A percentile compares a stretch with the other conserved stretches of the same genome.
Evolutionary conservation across 805 yeast genomes (phyloP).

Genomic region (Yamadazyma paraphyllophila): DNA sequence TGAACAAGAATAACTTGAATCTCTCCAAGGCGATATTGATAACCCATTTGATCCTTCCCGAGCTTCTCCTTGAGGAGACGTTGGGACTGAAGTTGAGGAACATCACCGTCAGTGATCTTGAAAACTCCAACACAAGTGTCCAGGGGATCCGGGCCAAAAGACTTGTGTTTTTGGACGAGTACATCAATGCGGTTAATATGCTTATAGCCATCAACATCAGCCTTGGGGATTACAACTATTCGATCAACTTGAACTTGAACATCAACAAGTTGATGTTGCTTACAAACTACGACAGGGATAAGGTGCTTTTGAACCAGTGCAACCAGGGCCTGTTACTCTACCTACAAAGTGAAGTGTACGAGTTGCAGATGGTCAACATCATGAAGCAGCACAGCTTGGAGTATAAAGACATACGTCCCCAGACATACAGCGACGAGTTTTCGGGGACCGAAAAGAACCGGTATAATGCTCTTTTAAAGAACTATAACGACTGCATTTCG

Average conservation of each 20-base stretch:
- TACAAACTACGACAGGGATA: conserved; percentile 65
- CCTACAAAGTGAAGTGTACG: conserved; percentile 63
- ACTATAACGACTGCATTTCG: conserved; percentile 20
- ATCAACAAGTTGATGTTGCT: conserved; percentile 72
- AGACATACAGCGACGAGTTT: conserved; percentile 20
- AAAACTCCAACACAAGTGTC: conserved; percentile 1
- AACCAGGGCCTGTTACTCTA: conserved; percentile 70
- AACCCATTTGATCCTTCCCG: conserved; percentile 65
- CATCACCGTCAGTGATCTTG: conserved; percentile 1
- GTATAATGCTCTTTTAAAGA: conserved; percentile 25
- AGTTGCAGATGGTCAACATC: conserved; percentile 26
- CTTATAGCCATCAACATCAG: conserved; percentile 69
- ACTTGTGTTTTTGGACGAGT: conserved; percentile 60
- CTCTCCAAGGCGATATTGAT: conserved; percentile 55
- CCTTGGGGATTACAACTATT: conserved; percentile 63
- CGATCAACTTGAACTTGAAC: conserved; percentile 58
- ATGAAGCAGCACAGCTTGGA: conserved; percentile 34
- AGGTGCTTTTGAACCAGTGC: conserved; percentile 61
- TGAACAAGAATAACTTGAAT: conserved; percentile 46
- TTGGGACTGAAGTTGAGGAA: conserved; percentile 22
- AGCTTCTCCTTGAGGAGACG: conserved; percentile 54
- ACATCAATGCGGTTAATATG: conserved; percentile 73
- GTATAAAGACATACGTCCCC: conserved; percentile 15
- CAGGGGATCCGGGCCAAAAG: background rate
- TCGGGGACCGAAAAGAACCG: conserved; percentile 1